Evolutionary conservation across 805 yeast genomes (phyloP).

Genomic region (Lachancea cidri): DNA sequence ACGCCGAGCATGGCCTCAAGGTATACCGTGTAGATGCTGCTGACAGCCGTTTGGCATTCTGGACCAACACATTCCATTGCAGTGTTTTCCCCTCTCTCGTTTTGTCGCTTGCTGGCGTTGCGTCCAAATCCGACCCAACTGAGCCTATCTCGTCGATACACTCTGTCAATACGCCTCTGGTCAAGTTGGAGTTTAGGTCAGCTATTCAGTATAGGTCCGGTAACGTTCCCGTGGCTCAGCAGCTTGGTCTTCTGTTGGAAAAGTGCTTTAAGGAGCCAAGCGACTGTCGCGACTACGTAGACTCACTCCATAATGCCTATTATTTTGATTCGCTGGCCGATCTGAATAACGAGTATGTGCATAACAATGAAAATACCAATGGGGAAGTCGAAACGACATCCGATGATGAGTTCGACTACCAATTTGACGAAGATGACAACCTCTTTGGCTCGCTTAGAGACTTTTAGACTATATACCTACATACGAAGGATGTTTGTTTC

Average conservation of each 20-base stretch:
- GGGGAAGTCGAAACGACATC: background rate
- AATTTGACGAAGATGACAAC: slow-evolving; percentile 18
- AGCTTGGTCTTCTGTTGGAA: background rate
- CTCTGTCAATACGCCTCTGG: background rate
- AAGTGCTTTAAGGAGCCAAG: background rate
- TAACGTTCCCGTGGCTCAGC: background rate
- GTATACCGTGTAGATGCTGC: slow-evolving; percentile 36
- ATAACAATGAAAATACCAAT: too few species aligned
- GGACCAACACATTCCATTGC: slow-evolving; percentile 19
- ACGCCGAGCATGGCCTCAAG: slow-evolving; percentile 13
- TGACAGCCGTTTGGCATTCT: slow-evolving; percentile 20
- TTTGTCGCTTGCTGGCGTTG: slow-evolving; percentile 5
- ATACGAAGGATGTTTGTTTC: background rate
- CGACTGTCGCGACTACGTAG: slow-evolving; percentile 1
- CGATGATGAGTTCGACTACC: background rate
- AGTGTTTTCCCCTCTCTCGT: slow-evolving; percentile 11
- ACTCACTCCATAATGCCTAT: background rate
- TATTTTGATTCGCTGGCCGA: background rate
- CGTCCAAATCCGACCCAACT: background rate
- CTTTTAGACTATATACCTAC: background rate
- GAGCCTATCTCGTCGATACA: too few species aligned
- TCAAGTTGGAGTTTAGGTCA: background rate
- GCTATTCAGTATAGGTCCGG: background rate
- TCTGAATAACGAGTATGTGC: background rate
- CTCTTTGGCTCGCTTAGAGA: slow-evolving; percentile 13